Base-by-base conservation (phyloP, 805 yeast species). In the Saccharomycopsis guyanensis region DNA sequence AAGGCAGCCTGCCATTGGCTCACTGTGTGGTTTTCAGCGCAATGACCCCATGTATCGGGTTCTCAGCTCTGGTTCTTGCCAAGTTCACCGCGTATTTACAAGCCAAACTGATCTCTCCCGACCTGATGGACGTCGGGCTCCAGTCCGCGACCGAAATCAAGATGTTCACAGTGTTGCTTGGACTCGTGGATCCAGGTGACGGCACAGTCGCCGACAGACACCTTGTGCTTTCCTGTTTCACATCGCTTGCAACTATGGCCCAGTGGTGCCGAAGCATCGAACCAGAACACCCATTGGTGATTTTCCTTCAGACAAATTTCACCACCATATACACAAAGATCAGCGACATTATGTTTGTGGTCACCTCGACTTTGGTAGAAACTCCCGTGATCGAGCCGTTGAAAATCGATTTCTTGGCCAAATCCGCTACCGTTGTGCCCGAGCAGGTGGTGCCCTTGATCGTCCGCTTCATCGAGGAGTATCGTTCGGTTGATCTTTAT, bases 351-450 rank as follows among this genome's bases (percentile, higher is more conserved):
- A 19, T 31, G 12, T 20, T 29, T 31, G 32, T 16, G 13, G 16
- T 43, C 12, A 29, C 42, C 10, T 27, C 46, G 4, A 22, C 32
- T 12, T 38, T 29, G 5, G 13, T 25, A 8, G 51, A 43, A 16
- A 33, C 29, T 19, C 45, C 42, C 5, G 15, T 50, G 22, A 31
- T 46, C 18, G 53, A 50, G 39, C 15, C 36, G 15, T 15, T 15
- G 8, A 50, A 50, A 31, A 22, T 50, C 16, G 41, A 40, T 12
- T 38, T 46, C 20, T 37, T 42, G 36, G 44, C 38, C 5, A 27
- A 38, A 22, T 34, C 44, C 7, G 19, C 39, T 5, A 33, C 20
- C 13, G 10, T 50, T 7, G 20, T 36, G 10, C 51, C 53, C 1
- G 37, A 40, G 20, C 22, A 40, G 15, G 37, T 47, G n/a, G 32